Percentiles rank a stretch among this genome's conserved stretches.
Conservation (phyloP, 257 asterid species). For the Scutellaria baicalensis region DNA sequence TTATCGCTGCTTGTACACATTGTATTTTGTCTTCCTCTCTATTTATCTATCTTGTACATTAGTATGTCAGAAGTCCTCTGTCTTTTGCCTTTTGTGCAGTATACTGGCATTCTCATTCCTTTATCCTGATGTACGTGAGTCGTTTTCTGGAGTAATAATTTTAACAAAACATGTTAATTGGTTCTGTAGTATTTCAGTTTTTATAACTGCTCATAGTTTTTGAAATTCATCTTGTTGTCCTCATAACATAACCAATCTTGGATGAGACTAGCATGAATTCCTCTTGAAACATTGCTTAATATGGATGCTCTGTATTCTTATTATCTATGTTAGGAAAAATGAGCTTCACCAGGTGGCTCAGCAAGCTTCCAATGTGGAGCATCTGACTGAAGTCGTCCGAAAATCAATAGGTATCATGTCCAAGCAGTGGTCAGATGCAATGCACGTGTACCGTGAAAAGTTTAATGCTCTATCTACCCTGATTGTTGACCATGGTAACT, state of each 20-base stretch:
- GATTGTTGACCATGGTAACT: constrained; percentile 78
- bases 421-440: constrained; percentile 91
- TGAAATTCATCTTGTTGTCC: not conserved
- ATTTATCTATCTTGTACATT: not conserved
- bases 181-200: not conserved
- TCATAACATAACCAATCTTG: not conserved
- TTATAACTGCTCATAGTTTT: not conserved
- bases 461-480: constrained; percentile 65
- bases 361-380: constrained; percentile 92
- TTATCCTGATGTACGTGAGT: too few species aligned
- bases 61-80: not conserved
- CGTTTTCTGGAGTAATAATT: not conserved
- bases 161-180: not conserved
- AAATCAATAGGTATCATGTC: constrained; percentile 73
- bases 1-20: not conserved
- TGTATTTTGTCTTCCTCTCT: not conserved
- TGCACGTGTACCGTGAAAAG: constrained; percentile 71
- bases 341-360: constrained; percentile 98
- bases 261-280: not conserved
- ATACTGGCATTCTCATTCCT: not conserved
- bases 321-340: constrained; percentile 49
- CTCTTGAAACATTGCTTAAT: constrained; percentile 3
- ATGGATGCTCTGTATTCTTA: constrained; percentile 4
- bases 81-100: not conserved
- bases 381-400: constrained; percentile 69